Percentiles rank a stretch among this genome's conserved stretches.
These are phyloP conservation scores for Nothophaeocryptopus gaeumannii DNA, from an alignment of 2,329 filamentous ascomycete genomes.

Conservation along the genomic window DNA sequence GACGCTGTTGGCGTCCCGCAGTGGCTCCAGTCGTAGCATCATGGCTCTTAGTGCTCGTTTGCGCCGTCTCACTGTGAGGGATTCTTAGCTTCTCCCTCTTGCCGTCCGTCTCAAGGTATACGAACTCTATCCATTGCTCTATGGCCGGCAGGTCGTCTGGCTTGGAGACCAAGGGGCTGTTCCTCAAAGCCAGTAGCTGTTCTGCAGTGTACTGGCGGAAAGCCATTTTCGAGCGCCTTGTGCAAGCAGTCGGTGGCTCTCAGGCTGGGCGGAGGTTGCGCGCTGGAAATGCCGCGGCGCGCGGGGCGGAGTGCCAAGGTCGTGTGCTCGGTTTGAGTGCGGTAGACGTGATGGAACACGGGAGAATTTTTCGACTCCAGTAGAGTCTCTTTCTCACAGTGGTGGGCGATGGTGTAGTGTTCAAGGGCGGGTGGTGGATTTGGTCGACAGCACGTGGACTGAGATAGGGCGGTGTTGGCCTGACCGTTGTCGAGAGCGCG, in stretches of 20 bases:
- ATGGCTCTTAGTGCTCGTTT: constrained; percentile 20
- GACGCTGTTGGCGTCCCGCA: constrained; percentile 20
- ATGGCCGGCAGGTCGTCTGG: constrained; percentile 75
- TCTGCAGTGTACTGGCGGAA: constrained; percentile 69
- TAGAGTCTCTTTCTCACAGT: background rate
- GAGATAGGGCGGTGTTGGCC: background rate
- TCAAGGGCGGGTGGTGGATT: background rate
- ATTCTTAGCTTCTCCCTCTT: constrained; percentile 39
- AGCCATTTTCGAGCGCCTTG: constrained; percentile 24
- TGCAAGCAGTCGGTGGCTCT: background rate
- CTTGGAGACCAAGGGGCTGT: constrained; percentile 79
- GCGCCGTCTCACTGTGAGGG: constrained; percentile 34
- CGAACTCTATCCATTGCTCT: constrained; percentile 95
- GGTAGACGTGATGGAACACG: background rate
- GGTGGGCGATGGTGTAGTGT: background rate
- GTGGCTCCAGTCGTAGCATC: constrained; percentile 12
- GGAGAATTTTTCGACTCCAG: background rate
- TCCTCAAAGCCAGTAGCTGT: constrained; percentile 69
- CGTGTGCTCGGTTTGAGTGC: background rate
- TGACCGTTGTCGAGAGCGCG: background rate
- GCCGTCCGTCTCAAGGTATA: constrained; percentile 35
- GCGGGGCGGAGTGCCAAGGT: background rate
- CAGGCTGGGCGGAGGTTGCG: background rate
- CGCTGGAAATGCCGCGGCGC: background rate
- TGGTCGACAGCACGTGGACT: background rate